Evolutionary conservation across 768 basidiomycete genomes (phyloP).

Genomic region (Cyathus striatus): DNA sequence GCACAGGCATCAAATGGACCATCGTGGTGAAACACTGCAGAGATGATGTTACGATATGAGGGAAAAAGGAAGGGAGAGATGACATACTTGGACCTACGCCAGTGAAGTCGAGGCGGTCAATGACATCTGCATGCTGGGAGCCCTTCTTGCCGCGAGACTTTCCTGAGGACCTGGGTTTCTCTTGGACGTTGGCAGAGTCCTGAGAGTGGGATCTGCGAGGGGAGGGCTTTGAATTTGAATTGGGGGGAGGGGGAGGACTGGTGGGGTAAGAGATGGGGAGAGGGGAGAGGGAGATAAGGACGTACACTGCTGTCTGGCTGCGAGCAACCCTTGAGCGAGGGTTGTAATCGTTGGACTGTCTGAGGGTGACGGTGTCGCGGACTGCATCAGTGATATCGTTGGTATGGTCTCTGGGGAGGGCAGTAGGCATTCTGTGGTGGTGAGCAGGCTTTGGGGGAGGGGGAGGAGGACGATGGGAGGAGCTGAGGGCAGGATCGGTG

Average conservation of each 20-base stretch:
- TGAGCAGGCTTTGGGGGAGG: conserved; percentile 16
- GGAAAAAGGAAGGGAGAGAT: conserved; percentile 7
- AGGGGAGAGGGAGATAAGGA: conserved; percentile 12
- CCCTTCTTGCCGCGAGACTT: conserved; percentile 61
- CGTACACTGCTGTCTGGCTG: conserved; percentile 54
- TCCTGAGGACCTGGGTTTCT: conserved; percentile 31
- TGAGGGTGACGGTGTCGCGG: conserved; percentile 62
- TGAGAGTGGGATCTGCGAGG: conserved; percentile 39
- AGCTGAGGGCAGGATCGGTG: conserved; percentile 27
- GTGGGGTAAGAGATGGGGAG: conserved; percentile 10
- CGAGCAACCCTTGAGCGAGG: conserved; percentile 48
- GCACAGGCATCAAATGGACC: conserved; percentile 92
- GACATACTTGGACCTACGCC: conserved; percentile 79
- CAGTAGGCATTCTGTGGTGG: conserved; percentile 25
- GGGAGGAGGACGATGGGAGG: conserved; percentile 22
- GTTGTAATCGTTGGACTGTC: conserved; percentile 28
- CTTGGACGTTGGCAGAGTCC: conserved; percentile 30
- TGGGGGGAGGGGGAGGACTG: conserved; percentile 12
- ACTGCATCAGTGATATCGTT: conserved; percentile 59
- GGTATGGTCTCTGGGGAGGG: conserved; percentile 17
- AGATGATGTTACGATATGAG: conserved; percentile 1
- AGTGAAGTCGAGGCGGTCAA: conserved; percentile 83
- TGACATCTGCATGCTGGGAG: conserved; percentile 82
- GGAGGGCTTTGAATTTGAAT: conserved; percentile 21
- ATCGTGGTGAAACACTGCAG: conserved; percentile 84